These are phyloP conservation scores for Biscogniauxia mediterranea DNA, from an alignment of 2,329 filamentous ascomycete genomes.

Conservation along the genomic window DNA sequence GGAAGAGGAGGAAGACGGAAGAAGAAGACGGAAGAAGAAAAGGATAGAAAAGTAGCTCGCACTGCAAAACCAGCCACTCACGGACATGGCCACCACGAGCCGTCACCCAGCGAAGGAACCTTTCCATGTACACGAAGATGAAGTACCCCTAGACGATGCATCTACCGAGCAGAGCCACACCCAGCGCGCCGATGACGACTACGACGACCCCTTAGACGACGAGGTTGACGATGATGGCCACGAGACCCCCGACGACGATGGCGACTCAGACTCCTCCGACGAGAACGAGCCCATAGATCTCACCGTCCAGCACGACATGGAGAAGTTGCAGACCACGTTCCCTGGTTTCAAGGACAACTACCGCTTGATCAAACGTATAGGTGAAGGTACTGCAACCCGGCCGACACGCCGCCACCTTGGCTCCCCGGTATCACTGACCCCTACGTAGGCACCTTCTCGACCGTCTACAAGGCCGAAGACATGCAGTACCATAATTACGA, in stretches of 20 bases:
- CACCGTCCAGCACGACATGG: constrained; percentile 80
- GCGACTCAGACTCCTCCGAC: constrained; percentile 48
- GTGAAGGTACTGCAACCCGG: constrained; percentile 65
- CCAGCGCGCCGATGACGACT: constrained; percentile 35
- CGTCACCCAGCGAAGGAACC: not conserved
- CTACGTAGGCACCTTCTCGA: constrained; percentile 84
- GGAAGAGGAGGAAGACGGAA: not conserved
- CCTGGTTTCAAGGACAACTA: constrained; percentile 81
- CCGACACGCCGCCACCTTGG: constrained; percentile 11
- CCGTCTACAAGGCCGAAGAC: constrained; percentile 98
- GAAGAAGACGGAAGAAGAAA: constrained; percentile 1
- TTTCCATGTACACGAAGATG: constrained; percentile 3
- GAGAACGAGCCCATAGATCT: constrained; percentile 65
- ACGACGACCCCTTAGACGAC: constrained; percentile 37
- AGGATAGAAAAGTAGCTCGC: not conserved
- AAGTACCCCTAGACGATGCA: constrained; percentile 23
- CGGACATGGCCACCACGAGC: not conserved
- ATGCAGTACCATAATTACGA: constrained; percentile 77
- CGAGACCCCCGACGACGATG: constrained; percentile 39
- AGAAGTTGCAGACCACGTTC: constrained; percentile 77
- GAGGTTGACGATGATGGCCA: constrained; percentile 40
- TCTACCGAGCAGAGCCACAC: constrained; percentile 34
- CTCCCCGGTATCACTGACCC: constrained; percentile 11
- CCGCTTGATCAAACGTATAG: constrained; percentile 92
- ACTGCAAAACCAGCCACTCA: not conserved